Evolutionary conservation across 1,284 basidiomycete genomes (phyloP), one percentile per base, ranked within the genome.

Genomic region (Chiua sp.): DNA sequence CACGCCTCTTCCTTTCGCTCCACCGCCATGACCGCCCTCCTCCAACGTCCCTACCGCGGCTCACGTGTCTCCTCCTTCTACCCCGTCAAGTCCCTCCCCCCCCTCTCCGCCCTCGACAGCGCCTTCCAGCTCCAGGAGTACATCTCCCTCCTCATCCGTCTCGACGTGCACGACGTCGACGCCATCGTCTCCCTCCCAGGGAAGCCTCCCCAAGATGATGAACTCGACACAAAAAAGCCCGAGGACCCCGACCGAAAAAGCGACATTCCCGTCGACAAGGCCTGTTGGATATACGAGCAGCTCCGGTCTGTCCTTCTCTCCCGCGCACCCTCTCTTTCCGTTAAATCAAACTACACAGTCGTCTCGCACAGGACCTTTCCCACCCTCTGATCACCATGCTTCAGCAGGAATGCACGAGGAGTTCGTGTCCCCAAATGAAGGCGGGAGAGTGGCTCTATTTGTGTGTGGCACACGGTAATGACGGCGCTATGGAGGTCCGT

Each of bases 61-160:
- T 88, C 90, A 5, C 82, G 91, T 33, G 88, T 92, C 44, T 87
- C 90, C 10, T 83, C 88, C 0, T 92, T 92, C 68, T 92, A 92
- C 67, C 90, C 90, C 0, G 79, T 90, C 48, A 90, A 89, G 71
- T 79, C 70, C 7, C 77, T 90, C 1, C 88, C 90, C 0, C 82
- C 87, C 0, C 79, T 92, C 28, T 78, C 90, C 0, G 82, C 88
- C 1, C 78, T 96, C 28, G 91, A 97, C 76, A 95, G 93, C 67
- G 92, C 95, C 1, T 98, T 98, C 73, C 94, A 97, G 74, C 83
- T 98, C 4, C 95, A 98, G 71, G 96, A 98, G 73, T 98, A 96
- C 77, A 93, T 99, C 54, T 90, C 93, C 1, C 82, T 94, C 42
- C 86, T 96, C 63, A 92, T 98, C 62, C 87, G 90, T 12, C 80